Evolutionary conservation across 345 rosid genomes (phyloP), one percentile per base, ranked within the genome.

Genomic region (Kandelia obovata): DNA sequence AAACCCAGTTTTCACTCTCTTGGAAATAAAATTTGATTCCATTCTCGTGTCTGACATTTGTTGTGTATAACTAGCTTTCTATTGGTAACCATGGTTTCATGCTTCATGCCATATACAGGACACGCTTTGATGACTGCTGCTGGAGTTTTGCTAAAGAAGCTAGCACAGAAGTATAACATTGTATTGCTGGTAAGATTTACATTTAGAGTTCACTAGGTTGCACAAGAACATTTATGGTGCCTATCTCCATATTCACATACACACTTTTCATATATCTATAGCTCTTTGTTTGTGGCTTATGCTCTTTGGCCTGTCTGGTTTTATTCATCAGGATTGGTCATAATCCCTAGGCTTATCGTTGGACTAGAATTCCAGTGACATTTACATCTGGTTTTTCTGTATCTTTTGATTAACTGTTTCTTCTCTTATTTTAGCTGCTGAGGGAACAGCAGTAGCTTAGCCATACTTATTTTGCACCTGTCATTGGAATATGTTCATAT

Each of bases 111-210:
- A 65, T 20, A 39, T 67, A 46, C 82, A 89, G 98, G 94, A 72
- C 91, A 76, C 53, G 87, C 91, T 83, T 76, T 92, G 74, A 92
- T 89, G 96, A 69, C 80, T 51, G 84, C 94, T 60, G 83, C 80
- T 76, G 96, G 96, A 53, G 71, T 73, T 73, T 61, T 92, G 76
- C 88, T 92, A 53, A 92, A 92, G 86, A 88, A 89, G 84, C 75
- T 92, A 64, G 92, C 96, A 31, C 84, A 89, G 70, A 90, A 88
- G 80, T 83, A 85, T 69, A 86, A 79, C 74, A 71, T 88, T 19
- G 92, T 86, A 0, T 70, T 85, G 23, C 82, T 88, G 81, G 98
- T 89, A 80, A 77, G 75, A 66, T 67, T 73, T 72, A 34, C 62
- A 27, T 70, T 77, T 20, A 61, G 43, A 32, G 28, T 27, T 2